These are phyloP conservation scores for Blastobotrys aristatus DNA, from an alignment of 1,139 yeast species.

Conservation along the genomic window DNA sequence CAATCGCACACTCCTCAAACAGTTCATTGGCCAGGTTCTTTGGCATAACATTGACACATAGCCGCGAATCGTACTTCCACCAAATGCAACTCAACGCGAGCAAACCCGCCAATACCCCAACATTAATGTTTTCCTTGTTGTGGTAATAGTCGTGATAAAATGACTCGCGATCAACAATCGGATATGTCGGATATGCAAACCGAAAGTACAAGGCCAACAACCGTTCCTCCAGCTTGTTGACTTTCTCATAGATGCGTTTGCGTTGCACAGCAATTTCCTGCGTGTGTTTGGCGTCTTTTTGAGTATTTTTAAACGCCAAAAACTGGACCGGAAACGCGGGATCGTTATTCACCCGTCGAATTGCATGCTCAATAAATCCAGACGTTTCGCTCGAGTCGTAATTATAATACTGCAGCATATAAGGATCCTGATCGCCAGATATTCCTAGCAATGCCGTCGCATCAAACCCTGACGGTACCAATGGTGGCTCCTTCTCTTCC, in stretches of 20 bases:
- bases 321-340: constrained; percentile 30
- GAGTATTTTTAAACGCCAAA: constrained; percentile 24
- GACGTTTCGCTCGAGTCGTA: constrained; percentile 25
- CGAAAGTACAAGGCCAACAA: constrained; percentile 34
- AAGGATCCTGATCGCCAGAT: constrained; percentile 37
- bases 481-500: constrained; percentile 22
- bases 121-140: constrained; percentile 29
- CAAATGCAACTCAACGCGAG: constrained; percentile 36
- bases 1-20: constrained; percentile 31
- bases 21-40: constrained; percentile 28
- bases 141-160: constrained; percentile 33
- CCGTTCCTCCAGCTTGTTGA: constrained; percentile 30
- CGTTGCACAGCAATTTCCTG: constrained; percentile 24
- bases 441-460: constrained; percentile 31
- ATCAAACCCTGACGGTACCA: constrained; percentile 28
- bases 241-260: constrained; percentile 22
- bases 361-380: constrained; percentile 32
- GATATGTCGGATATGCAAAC: constrained; percentile 36
- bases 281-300: constrained; percentile 19
- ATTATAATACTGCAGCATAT: constrained; percentile 29
- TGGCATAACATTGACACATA: constrained; percentile 35
- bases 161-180: constrained; percentile 34
- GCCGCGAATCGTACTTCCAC: constrained; percentile 36
- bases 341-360: constrained; percentile 28
- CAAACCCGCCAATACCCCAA: constrained; percentile 34